Conservation (phyloP, 1,139 yeast species). For the Candida gigantensis region DNA sequence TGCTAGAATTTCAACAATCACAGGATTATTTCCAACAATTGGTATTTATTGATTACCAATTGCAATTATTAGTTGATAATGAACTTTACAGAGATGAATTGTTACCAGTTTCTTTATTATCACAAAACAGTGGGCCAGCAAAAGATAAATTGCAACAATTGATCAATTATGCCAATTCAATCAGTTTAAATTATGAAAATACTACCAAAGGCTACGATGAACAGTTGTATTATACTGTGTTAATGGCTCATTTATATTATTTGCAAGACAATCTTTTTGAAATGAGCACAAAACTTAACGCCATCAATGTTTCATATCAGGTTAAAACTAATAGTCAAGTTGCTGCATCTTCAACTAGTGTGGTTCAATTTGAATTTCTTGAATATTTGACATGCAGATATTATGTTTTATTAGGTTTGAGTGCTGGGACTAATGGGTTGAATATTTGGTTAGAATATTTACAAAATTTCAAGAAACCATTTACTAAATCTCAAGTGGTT, state of each 20-base stretch:
- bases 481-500: slow-evolving; percentile 36
- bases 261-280: slow-evolving; percentile 29
- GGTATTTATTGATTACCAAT: slow-evolving; percentile 42
- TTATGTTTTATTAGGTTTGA: slow-evolving; percentile 35
- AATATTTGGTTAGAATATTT: slow-evolving; percentile 38
- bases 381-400: slow-evolving; percentile 40
- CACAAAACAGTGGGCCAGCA: slow-evolving; percentile 11
- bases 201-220: slow-evolving; percentile 31
- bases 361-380: slow-evolving; percentile 26
- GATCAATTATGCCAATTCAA: slow-evolving; percentile 29
- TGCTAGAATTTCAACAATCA: slow-evolving; percentile 36
- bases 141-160: slow-evolving; percentile 31
- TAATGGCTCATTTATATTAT: slow-evolving; percentile 39
- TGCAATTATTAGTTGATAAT: slow-evolving; percentile 35
- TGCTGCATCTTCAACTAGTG: slow-evolving; percentile 16
- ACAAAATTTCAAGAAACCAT: slow-evolving; percentile 26
- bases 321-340: slow-evolving; percentile 14
- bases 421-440: slow-evolving; percentile 17
- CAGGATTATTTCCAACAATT: slow-evolving; percentile 39
- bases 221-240: slow-evolving; percentile 33
- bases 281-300: slow-evolving; percentile 21
- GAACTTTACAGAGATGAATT: slow-evolving; percentile 34
- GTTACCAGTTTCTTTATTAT: slow-evolving; percentile 19
- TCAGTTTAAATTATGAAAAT: slow-evolving; percentile 30
- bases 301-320: slow-evolving; percentile 18